Evolutionary conservation across 768 basidiomycete species (phyloP), one percentile per base, ranked within the genome.

Genomic region (Tulasnella sp.): DNA sequence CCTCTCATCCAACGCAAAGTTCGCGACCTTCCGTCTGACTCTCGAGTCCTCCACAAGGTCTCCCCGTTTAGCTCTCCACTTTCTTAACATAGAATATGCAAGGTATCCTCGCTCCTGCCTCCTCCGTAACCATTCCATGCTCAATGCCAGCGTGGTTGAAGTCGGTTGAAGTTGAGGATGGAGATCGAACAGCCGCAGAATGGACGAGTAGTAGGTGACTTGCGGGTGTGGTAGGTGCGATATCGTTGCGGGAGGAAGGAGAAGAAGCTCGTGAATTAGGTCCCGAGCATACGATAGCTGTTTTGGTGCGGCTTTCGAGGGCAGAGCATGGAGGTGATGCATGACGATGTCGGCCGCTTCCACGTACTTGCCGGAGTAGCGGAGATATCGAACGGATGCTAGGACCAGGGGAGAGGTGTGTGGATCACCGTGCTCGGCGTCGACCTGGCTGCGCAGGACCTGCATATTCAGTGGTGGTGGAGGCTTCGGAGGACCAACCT

Each of bases 61-160:
- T 36, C 78, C 78, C 78, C 78, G 74, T 56, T 73, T 74, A 9
- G 38, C 73, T 48, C 44, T 79, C 78, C 78, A 79, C 27, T 48
- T 52, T 46, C 73, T 38, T 31, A 79, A 44, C 71, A 72, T 73
- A 18, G 9, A 12, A 42, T 73, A 74, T 24, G 71, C 68, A 39
- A 73, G 40, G 31, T 44, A 46, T 18, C 78, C 71, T 36, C 78
- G 71, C 18, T 74, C n/a, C 24, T 40, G 71, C 12, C 71, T 34
- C 71, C 78, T 40, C 18, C 78, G 71, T 19, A 72, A 27, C 78
- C 78, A 79, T 44, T 79, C 78, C 9, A 79, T 36, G 31, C 71
- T 31, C 19, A 44, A 74, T n/a, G 71, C 10, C 71, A 79, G n/a
- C 12, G 78, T 79, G 2, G 71, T 72, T 9, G 40, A 42, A 27